Conservation (phyloP, 2,329 filamentous ascomycete genomes). For the Diaporthe velutina region DNA sequence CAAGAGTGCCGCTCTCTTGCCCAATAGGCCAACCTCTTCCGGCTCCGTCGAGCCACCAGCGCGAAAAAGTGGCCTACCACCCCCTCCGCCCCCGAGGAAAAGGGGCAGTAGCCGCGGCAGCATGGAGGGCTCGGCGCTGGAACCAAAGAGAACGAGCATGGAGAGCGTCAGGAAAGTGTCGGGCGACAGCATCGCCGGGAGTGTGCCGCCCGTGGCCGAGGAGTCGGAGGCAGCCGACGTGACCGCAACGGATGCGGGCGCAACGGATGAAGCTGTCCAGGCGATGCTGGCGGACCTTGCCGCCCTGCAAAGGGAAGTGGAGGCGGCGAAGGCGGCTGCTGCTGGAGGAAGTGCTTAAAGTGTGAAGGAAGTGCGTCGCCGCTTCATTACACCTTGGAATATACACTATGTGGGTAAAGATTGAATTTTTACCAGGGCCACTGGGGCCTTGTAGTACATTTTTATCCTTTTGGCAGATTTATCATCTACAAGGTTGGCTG, state of each 20-base stretch:
- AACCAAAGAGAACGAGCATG: conserved; percentile 48
- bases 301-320: conserved; percentile 80
- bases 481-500: conserved; percentile 9
- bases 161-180: conserved; percentile 44
- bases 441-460: not conserved
- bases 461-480: not conserved
- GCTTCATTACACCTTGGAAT: not conserved
- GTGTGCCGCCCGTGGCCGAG: conserved; percentile 41
- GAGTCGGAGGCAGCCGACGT: conserved; percentile 41
- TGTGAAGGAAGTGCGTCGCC: too few species aligned
- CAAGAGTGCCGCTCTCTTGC: conserved; percentile 34
- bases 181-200: conserved; percentile 34
- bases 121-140: conserved; percentile 49
- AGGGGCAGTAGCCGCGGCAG: conserved; percentile 62
- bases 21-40: conserved; percentile 38
- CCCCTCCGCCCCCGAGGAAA: conserved; percentile 62
- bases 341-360: conserved; percentile 41
- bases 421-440: not conserved
- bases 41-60: conserved; percentile 56
- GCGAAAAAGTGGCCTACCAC: conserved; percentile 55
- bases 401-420: not conserved
- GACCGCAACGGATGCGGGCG: conserved; percentile 48
- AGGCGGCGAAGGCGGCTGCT: conserved; percentile 68
- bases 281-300: conserved; percentile 81
- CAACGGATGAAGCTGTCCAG: conserved; percentile 50